Evolutionary conservation across 2,329 filamentous ascomycete species (phyloP), one percentile per base, ranked within the genome.

Genomic region (Cladophialophora bantiana): DNA sequence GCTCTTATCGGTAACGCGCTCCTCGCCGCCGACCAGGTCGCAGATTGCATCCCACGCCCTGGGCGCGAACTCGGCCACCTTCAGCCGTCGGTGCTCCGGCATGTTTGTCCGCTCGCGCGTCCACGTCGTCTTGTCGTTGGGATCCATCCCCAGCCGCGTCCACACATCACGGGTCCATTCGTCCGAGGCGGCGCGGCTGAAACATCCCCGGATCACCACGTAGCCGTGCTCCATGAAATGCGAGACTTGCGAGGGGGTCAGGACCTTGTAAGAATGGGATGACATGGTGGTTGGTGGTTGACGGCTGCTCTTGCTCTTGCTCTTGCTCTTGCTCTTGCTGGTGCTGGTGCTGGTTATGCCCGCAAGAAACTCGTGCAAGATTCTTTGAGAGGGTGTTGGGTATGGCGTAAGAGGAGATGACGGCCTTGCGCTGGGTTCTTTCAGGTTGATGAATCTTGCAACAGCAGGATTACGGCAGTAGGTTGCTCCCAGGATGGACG

Each of bases 41-140:
- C 85, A 87, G 68, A 91, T 89, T 15, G 87, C 88, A 0, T 81
- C 78, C 88, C 88, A 91, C 1, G 88, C 89, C 67, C 84, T 85
- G 0, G 89, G 89, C 0, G 89, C 86, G 70, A 91, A 87, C 0
- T 78, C 77, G 1, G 81, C 77, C 45, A 84, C 83, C 64, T 83
- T 78, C 67, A 88, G 86, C 36, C 78, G 75, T 15, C 78, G 80
- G 77, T 89, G 88, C 32, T 77, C 78, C 0, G 88, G 88, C 88
- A 91, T 90, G 78, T 90, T 87, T 62, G 81, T 86, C 54, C 86
- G 83, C 70, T 86, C 83, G 2, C 78, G 79, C 18, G 80, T 82
- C 89, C 89, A 91, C 36, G 89, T 91, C 2, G 82, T 81, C 74
- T 86, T 86, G 76, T 92, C 87, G 2, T 82, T 80, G 0, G 88